Evolutionary conservation across 352 stramenopile species (phyloP), one percentile per base, ranked within the genome.

Genomic region (Phytophthora capsici): DNA sequence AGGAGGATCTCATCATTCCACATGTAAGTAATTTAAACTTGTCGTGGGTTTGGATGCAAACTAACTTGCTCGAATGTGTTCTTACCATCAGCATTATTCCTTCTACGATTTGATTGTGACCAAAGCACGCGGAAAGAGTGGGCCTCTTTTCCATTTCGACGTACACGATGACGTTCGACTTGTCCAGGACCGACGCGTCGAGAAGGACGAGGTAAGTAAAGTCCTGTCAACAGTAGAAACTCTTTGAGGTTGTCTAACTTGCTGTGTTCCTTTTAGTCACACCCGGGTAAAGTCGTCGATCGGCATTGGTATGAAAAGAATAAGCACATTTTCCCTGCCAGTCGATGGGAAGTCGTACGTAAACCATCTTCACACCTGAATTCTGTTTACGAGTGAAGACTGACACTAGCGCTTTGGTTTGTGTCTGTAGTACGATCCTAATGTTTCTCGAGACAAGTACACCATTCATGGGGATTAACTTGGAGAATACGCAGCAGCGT

Each of bases 21-120:
- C 88, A 95, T 52, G 87, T 95, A 77, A 53, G 78, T 8, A 32
- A 14, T 2, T 36, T 34, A 23, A 55, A 23, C n/a, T 19, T 38
- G 16, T 3, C 2, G 23, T 36, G 26, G 22, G 49, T 43, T 30
- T 28, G 8, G 23, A 23, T 32, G 25, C 14, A 9, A 19, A 20
- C 54, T 77, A 25, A 66, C 17, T 58, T 53, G 28, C 28, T 34
- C 14, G 1, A 13, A 34, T 46, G 13, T 60, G 20, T 71, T 17
- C 20, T 66, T 43, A 37, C 23, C 20, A 53, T 25, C 19, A 97
- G 88, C 76, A 99, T 71, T 96, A 98, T 50, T 98, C 96, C n/a
- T 99, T 99, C 78, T 99, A 99, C 75, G 97, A 99, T 74, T 76
- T 99, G 23, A 99, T 99, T 70, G 90, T 97, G 5, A 99, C 96